Base-by-base conservation (phyloP, 2,329 filamentous ascomycete species). In the Podosphaera leucotricha region DNA sequence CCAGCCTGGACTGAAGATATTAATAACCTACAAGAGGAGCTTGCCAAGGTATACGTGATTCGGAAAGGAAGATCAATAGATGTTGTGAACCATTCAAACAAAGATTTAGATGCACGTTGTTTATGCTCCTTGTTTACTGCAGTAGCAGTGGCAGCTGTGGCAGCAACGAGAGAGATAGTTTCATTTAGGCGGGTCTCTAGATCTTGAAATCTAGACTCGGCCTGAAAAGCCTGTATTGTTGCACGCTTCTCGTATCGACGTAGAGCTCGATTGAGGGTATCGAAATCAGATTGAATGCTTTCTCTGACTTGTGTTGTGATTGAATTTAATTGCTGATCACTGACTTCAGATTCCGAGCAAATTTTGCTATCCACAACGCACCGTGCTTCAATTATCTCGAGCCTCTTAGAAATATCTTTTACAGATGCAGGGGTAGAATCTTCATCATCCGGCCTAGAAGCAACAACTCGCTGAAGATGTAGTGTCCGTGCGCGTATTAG, bases 161-260 rank as follows among this genome's bases (percentile, higher is more conserved):
- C 78, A 54, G 80, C 80, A 2, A 83, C 82, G n/a, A 94, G 65
- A 0, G 80, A 72, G 39, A 92, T 69, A 3, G 83, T 78, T 54
- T 93, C 85, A 48, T 77, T 73, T 13, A 92, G 60, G 30, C 79
- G 70, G 0, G 66, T 64, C 50, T 92, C 80, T 3, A 93, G 65
- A 18, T 75, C 70, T 36, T 73, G 70, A 46, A 94, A 71, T 20
- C 80, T 72, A 7, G 75, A 71, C 50, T 93, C 84, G 2, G 77
- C 82, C 55, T 87, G 78, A 44, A 79, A 68, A 8, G 80, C 71
- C 22, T 85, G 70, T 6, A 86, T 66, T 0, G 78, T 78, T 3
- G 80, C 75, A 53, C 85, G 81, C 62, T 92, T 94, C 63, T 95
- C 87, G 54, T 93, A 93, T 30, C 84, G 75, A 18, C 87, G 72